Base-by-base conservation (phyloP, 1,284 basidiomycete genomes). In the Acaromyces ingoldii region DNA sequence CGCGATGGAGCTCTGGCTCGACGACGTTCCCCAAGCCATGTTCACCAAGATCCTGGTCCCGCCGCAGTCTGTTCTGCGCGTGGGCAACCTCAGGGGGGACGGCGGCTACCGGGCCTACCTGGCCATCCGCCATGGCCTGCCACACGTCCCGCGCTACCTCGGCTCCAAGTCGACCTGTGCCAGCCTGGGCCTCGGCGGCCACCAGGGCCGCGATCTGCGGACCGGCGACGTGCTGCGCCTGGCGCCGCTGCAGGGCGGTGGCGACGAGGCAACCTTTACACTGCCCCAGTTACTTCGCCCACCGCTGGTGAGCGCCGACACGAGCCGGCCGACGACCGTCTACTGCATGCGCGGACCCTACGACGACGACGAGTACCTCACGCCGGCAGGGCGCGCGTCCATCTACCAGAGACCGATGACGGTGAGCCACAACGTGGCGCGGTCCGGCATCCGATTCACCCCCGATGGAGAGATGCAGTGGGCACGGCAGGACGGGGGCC, bases 281-380 rank as follows among this genome's bases (percentile, higher is more conserved):
- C n/a, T n/a, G n/a, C n/a, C n/a, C n/a, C n/a, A n/a, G n/a, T n/a
- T n/a, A n/a, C n/a, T n/a, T n/a, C n/a, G n/a, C 49, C 31, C 19
- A 21, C 33, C 41, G 44, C 37, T 10, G 21, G 41, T 13, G n/a
- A 51, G 58, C n/a, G 65, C 58, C 58, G 55, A 44, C 15, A 63
- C 57, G 24, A 68, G 82, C 15, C 17, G 13, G 6, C 25, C 17
- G 7, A 84, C 83, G 82, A 71, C 75, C 0, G 64, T 87, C 9
- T 75, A 81, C 44, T 82, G 82, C 49, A 79, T 86, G 26, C 63
- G 81, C 1, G 85, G 85, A 0, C 85, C 85, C 0, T 84, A 85
- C 26, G 84, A 81, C 53, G 83, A 85, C 53, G 77, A 78, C 2
- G 80, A 80, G 40, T 86, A 81, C 62, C 61, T 85, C 11, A 82